Evolutionary conservation across 2,329 filamentous ascomycete species (phyloP).

Genomic region (Dothistroma pini): DNA sequence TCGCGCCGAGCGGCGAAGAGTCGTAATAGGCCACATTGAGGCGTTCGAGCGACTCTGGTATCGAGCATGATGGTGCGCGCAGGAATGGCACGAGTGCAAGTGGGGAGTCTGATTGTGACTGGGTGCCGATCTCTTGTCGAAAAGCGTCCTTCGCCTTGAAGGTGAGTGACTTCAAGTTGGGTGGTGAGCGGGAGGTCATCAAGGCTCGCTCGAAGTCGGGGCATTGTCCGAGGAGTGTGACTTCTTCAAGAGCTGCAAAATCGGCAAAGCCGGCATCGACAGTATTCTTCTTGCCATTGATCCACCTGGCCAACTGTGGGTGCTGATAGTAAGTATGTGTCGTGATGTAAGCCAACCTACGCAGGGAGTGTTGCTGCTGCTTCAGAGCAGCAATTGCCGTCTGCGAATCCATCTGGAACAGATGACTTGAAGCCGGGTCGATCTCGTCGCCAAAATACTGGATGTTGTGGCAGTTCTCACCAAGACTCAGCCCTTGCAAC

Average conservation of each 20-base stretch:
- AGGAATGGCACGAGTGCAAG: slow-evolving; percentile 18
- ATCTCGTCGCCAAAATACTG: slow-evolving; percentile 14
- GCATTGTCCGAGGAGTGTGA: slow-evolving; percentile 19
- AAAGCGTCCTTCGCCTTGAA: slow-evolving; percentile 13
- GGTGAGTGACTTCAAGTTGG: slow-evolving; percentile 13
- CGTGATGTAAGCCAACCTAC: slow-evolving; percentile 19
- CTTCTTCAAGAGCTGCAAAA: slow-evolving; percentile 15
- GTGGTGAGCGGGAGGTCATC: slow-evolving; percentile 19
- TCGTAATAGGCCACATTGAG: slow-evolving; percentile 11
- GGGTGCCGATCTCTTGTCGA: slow-evolving; percentile 1
- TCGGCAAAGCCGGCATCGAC: slow-evolving; percentile 20
- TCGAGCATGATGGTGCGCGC: slow-evolving; percentile 18
- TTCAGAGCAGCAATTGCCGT: slow-evolving; percentile 15
- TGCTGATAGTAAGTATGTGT: slow-evolving; percentile 10
- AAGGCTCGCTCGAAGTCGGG: slow-evolving; percentile 23
- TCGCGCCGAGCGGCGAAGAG: background rate
- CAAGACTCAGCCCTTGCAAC: slow-evolving; percentile 18
- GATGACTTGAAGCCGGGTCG: slow-evolving; percentile 17
- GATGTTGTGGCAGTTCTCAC: slow-evolving; percentile 24
- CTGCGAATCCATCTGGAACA: slow-evolving; percentile 18
- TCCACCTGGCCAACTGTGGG: slow-evolving; percentile 1
- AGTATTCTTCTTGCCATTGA: background rate
- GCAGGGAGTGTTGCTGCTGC: slow-evolving; percentile 22
- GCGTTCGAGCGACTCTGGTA: slow-evolving; percentile 7
- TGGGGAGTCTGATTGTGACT: background rate